phyloP scores from a whole-genome alignment of 2,329 filamentous ascomycete genomes.

The Nothopassalora personata region DNA sequence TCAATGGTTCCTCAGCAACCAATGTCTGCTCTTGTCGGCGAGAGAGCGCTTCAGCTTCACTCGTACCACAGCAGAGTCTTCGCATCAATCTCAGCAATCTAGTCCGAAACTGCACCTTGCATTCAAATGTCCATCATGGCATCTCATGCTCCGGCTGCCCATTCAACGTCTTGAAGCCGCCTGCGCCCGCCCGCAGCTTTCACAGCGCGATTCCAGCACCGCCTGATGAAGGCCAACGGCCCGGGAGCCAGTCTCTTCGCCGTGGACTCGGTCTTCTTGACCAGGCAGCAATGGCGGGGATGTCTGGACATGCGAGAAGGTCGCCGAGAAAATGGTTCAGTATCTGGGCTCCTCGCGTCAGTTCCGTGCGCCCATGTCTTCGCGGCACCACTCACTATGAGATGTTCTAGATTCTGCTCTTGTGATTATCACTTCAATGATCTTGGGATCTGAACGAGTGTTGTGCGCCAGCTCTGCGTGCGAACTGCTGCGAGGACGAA shows the following conservation, averaged over 20 bases:
- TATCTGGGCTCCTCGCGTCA: neutral
- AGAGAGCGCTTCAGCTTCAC: too few species aligned
- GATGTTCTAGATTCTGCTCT: neutral
- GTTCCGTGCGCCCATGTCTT: neutral
- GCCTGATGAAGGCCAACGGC: too few species aligned
- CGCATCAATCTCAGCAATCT: neutral
- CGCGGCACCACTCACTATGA: neutral
- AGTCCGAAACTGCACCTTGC: neutral
- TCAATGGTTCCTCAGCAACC: neutral
- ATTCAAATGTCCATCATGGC: neutral
- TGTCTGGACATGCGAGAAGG: neutral
- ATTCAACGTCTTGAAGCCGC: neutral
- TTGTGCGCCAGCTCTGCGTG: neutral
- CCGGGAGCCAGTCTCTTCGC: too few species aligned
- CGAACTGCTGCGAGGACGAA: neutral
- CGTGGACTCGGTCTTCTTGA: neutral
- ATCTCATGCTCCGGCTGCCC: neutral
- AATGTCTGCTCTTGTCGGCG: neutral
- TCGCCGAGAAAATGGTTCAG: neutral
- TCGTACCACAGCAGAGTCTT: neutral
- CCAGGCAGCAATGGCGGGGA: neutral
- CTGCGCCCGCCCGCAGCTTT: neutral
- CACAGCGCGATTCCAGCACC: too few species aligned
- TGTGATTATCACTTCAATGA: neutral
- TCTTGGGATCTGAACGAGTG: neutral